Conservation (phyloP, 1,284 basidiomycete genomes). For the Caloboletus firmus region DNA sequence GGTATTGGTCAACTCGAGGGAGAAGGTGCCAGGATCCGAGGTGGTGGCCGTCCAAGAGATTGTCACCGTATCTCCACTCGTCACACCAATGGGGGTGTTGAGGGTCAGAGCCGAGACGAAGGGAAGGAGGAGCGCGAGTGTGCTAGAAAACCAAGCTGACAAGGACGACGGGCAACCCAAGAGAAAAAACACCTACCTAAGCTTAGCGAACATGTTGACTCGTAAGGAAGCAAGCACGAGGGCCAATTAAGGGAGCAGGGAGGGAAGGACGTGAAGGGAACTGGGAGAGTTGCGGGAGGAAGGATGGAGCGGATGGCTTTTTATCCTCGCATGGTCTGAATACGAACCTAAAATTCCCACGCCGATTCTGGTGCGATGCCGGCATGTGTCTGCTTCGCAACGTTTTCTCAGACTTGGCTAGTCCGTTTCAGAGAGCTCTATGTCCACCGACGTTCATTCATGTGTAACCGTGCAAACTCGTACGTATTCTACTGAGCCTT, state of each 20-base stretch:
- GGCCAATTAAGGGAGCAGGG: background rate
- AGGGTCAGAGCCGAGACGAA: constrained; percentile 51
- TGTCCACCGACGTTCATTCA: constrained; percentile 9
- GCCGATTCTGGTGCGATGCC: constrained; percentile 21
- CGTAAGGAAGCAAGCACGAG: constrained; percentile 9
- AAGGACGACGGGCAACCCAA: background rate
- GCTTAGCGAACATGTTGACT: constrained; percentile 38
- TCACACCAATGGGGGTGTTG: constrained; percentile 37
- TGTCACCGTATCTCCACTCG: constrained; percentile 39
- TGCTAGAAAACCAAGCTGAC: constrained; percentile 31
- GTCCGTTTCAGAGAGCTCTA: constrained; percentile 5
- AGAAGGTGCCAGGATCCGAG: constrained; percentile 44
- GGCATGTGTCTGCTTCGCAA: constrained; percentile 15
- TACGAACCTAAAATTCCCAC: constrained; percentile 27
- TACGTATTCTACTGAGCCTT: constrained; percentile 18
- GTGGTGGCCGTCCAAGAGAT: constrained; percentile 48
- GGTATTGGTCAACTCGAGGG: constrained; percentile 46
- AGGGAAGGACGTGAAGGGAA: constrained; percentile 11
- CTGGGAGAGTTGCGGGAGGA: constrained; percentile 8
- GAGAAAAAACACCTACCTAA: constrained; percentile 28
- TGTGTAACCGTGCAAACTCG: background rate
- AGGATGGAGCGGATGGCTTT: background rate
- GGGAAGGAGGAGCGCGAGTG: constrained; percentile 47
- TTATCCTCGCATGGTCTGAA: constrained; percentile 23
- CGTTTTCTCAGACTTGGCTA: constrained; percentile 5